Conservation (phyloP, 2,329 filamentous ascomycete genomes). For the Diaporthe helianthi region DNA sequence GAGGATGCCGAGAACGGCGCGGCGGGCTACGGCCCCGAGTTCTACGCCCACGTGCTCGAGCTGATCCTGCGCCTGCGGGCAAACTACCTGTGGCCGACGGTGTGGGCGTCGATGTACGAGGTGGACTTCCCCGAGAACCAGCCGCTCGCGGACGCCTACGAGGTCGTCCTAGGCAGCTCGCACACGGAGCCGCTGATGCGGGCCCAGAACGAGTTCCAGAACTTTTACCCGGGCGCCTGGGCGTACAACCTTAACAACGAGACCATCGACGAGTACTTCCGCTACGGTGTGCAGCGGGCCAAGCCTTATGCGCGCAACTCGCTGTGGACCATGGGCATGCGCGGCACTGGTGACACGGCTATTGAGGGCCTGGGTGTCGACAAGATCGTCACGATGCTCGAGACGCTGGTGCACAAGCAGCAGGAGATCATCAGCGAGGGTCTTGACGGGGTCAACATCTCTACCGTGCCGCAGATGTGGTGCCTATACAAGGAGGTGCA, state of each 20-base stretch:
- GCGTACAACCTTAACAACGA: conserved; percentile 73
- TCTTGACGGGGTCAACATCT: conserved; percentile 55
- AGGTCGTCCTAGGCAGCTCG: conserved; percentile 74
- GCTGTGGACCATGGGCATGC: conserved; percentile 74
- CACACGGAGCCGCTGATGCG: conserved; percentile 77
- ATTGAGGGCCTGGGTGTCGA: conserved; percentile 60
- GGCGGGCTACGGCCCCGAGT: conserved; percentile 62
- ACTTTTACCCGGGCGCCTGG: conserved; percentile 67
- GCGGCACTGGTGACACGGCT: conserved; percentile 72
- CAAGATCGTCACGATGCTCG: conserved; percentile 64
- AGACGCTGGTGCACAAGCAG: conserved; percentile 67
- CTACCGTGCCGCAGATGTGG: conserved; percentile 71
- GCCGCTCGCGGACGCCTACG: conserved; percentile 74
- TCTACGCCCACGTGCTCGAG: conserved; percentile 75
- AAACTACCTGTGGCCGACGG: conserved; percentile 75
- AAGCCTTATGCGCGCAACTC: conserved; percentile 69
- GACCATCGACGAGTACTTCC: conserved; percentile 73
- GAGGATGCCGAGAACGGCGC: conserved; percentile 52
- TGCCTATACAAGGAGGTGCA: conserved; percentile 79
- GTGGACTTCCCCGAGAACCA: conserved; percentile 74
- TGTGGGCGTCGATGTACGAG: conserved; percentile 75
- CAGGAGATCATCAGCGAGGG: conserved; percentile 63
- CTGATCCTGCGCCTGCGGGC: conserved; percentile 72
- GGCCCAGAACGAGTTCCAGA: conserved; percentile 62
- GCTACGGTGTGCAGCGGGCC: conserved; percentile 69